Evolutionary conservation across 1,284 basidiomycete species (phyloP).

Genomic region (Kalmanozyma brasiliensis): DNA sequence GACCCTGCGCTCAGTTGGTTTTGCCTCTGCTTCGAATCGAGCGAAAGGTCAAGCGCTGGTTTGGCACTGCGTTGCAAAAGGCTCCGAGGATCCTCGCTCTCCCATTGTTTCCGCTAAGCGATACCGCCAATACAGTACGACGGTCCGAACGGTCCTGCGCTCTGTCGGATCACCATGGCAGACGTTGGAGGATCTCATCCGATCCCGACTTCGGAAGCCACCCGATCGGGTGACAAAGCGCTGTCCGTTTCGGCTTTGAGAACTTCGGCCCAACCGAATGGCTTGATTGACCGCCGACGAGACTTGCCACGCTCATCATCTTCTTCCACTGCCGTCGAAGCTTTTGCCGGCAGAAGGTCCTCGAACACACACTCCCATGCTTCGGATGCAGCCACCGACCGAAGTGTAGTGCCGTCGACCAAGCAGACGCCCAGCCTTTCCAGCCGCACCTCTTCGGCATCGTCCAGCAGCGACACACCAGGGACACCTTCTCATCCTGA

Average conservation of each 20-base stretch:
- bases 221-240: conserved; percentile 21
- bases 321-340: no score
- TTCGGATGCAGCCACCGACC: neutral
- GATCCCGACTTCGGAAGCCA: conserved; percentile 15
- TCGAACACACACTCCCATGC: neutral
- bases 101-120: no score
- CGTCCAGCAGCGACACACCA: conserved; percentile 2
- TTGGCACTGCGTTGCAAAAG: no score
- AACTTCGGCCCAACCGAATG: conserved; percentile 1
- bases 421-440: neutral
- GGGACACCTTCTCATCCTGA: conserved; percentile 1
- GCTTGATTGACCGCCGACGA: neutral
- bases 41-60: no score
- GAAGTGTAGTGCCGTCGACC: neutral
- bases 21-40: no score
- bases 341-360: no score
- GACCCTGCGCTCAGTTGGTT: no score
- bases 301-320: conserved; percentile 5
- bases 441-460: conserved; percentile 10
- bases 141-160: no score
- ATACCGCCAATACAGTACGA: no score
- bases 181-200: conserved; percentile 8
- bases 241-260: conserved; percentile 5
- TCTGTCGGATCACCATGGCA: conserved; percentile 4
- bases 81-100: no score